Conservation (phyloP, 2,329 filamentous ascomycete species). For the Ophiosphaerella herpotricha region DNA sequence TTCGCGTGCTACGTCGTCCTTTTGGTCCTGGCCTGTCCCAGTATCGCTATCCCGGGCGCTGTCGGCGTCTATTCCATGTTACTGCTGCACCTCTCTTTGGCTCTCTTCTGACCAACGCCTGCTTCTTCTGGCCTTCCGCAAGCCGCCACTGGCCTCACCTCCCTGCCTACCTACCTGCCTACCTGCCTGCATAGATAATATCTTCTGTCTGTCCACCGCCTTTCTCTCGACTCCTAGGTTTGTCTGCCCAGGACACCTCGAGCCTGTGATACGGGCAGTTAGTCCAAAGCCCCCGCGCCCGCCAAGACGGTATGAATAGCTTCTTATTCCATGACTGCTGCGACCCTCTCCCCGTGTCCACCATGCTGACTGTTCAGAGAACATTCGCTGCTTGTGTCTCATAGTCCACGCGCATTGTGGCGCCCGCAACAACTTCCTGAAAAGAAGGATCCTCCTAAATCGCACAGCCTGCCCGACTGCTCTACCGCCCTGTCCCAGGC, state of each 20-base stretch:
- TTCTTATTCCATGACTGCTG: conserved; percentile 8
- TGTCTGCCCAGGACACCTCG: conserved; percentile 35
- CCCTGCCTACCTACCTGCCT: conserved; percentile 36
- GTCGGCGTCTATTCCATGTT: conserved; percentile 24
- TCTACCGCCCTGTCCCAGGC: conserved; percentile 10
- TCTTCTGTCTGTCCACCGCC: conserved; percentile 27
- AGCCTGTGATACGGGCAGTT: conserved; percentile 19
- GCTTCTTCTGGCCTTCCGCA: conserved; percentile 22
- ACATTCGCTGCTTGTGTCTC: conserved; percentile 24
- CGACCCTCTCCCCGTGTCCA: conserved; percentile 1
- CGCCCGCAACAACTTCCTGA: neutral
- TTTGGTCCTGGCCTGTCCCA: conserved; percentile 23
- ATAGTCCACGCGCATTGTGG: conserved; percentile 23
- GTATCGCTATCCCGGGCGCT: conserved; percentile 25
- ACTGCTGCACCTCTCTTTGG: conserved; percentile 37
- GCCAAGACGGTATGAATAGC: conserved; percentile 21
- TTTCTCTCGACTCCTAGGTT: conserved; percentile 34
- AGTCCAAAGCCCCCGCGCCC: conserved; percentile 13
- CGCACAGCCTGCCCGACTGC: conserved; percentile 14
- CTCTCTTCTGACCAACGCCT: conserved; percentile 21
- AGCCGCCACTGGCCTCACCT: conserved; percentile 33
- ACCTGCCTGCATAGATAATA: conserved; percentile 41
- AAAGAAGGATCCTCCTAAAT: neutral
- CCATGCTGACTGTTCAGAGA: conserved; percentile 31
- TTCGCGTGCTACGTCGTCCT: conserved; percentile 8